phyloP scores from a whole-genome alignment of 352 stramenopile genomes.

The Globisporangium megalacanthum region DNA sequence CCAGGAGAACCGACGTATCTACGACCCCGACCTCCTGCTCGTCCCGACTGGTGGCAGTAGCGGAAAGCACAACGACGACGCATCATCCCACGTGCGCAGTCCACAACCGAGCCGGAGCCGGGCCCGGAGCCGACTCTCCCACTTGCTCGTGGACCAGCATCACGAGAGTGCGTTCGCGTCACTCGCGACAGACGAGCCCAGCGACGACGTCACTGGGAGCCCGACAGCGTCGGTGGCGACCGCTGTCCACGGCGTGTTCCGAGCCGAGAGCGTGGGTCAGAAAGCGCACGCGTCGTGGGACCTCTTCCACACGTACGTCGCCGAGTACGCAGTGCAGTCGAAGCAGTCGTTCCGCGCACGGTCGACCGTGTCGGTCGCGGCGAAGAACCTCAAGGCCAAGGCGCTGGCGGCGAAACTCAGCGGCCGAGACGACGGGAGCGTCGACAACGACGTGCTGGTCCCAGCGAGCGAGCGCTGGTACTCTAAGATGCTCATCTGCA shows the following conservation, averaged over 20 bases:
- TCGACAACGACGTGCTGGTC: conserved; percentile 28
- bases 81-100: not conserved
- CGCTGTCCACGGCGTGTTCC: not conserved
- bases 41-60: conserved; percentile 1
- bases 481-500: conserved; percentile 75
- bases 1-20: conserved; percentile 72
- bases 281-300: conserved; percentile 62
- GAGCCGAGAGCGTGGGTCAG: conserved; percentile 23
- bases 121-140: conserved; percentile 5
- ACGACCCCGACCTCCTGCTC: conserved; percentile 59
- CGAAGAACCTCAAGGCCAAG: conserved; percentile 53
- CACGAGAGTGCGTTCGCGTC: not conserved
- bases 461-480: conserved; percentile 61
- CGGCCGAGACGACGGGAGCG: conserved; percentile 22
- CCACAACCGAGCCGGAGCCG: not conserved
- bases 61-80: too few relatives aligned
- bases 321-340: conserved; percentile 52
- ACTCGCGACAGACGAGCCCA: not conserved
- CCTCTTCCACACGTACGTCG: conserved; percentile 45
- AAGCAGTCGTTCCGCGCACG: conserved; percentile 65
- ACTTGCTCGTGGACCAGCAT: conserved; percentile 9
- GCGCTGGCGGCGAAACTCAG: conserved; percentile 29
- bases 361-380: conserved; percentile 55
- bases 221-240: not conserved
- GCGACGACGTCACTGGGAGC: not conserved